A percentile compares a stretch with the other conserved stretches of the same genome.
phyloP scores from a whole-genome alignment of 768 basidiomycete species.

The Lactifluus hygrophoroides region DNA sequence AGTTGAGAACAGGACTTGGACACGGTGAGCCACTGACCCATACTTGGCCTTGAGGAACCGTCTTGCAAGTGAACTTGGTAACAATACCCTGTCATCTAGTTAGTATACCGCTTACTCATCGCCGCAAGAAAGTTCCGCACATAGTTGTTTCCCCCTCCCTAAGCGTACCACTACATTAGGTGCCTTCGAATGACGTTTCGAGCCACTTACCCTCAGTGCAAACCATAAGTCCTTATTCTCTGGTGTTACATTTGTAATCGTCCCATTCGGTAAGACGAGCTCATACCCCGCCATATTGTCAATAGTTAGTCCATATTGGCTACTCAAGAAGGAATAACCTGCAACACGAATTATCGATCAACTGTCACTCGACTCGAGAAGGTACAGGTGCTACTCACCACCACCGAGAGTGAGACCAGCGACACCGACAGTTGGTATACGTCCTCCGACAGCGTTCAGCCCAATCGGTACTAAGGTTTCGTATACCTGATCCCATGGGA shows the following conservation, averaged over 20 bases:
- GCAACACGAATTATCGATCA: not conserved
- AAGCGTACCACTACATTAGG: not conserved
- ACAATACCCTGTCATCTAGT: slow-evolving; percentile 1
- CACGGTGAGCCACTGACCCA: not conserved
- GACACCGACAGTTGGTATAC: too few relatives aligned
- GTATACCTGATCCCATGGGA: slow-evolving; percentile 25
- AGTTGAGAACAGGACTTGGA: too few relatives aligned
- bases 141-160: slow-evolving; percentile 17
- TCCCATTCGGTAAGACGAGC: too few relatives aligned
- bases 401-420: too few relatives aligned
- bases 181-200: too few relatives aligned
- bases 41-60: too few relatives aligned
- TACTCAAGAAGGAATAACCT: slow-evolving; percentile 30
- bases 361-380: not conserved
- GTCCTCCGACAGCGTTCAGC: slow-evolving; percentile 21
- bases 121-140: not conserved
- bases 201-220: slow-evolving; percentile 14
- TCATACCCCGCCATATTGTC: slow-evolving; percentile 27
- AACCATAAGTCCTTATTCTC: too few relatives aligned
- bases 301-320: slow-evolving; percentile 28
- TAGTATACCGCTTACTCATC: not conserved
- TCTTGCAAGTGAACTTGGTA: not conserved
- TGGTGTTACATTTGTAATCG: too few relatives aligned
- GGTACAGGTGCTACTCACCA: not conserved
- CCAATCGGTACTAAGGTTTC: slow-evolving; percentile 9